phyloP scores from a whole-genome alignment of 2,329 filamentous ascomycete species.

The Alternaria postmessia region DNA sequence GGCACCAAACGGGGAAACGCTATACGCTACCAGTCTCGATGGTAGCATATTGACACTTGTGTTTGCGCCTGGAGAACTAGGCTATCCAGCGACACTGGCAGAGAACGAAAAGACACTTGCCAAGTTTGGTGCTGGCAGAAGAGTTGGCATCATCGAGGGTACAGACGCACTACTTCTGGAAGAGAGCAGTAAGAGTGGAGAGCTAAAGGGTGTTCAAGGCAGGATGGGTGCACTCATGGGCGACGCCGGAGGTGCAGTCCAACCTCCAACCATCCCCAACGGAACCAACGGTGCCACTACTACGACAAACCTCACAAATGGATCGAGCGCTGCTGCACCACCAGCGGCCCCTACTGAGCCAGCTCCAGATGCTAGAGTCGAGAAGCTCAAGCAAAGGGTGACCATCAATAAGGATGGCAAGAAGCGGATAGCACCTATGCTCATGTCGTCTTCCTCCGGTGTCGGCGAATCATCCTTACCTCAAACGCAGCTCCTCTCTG shows the following conservation, averaged over 20 bases:
- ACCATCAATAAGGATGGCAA: slow-evolving; percentile 97
- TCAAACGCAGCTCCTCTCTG: slow-evolving; percentile 84
- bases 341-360: slow-evolving; percentile 33
- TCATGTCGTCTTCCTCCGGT: slow-evolving; percentile 85
- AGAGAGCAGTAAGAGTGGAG: slow-evolving; percentile 89
- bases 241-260: slow-evolving; percentile 62
- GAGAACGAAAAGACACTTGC: slow-evolving; percentile 93
- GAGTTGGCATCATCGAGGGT: slow-evolving; percentile 91
- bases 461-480: slow-evolving; percentile 87
- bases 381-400: slow-evolving; percentile 85
- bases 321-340: slow-evolving; percentile 55
- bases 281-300: slow-evolving; percentile 58
- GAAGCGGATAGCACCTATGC: slow-evolving; percentile 89
- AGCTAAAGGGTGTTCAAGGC: slow-evolving; percentile 87
- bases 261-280: slow-evolving; percentile 64
- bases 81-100: slow-evolving; percentile 82
- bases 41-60: slow-evolving; percentile 83
- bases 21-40: slow-evolving; percentile 88
- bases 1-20: slow-evolving; percentile 87
- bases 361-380: slow-evolving; percentile 64
- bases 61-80: slow-evolving; percentile 87
- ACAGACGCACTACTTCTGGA: slow-evolving; percentile 88
- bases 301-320: slow-evolving; percentile 55
- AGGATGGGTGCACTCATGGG: slow-evolving; percentile 99
- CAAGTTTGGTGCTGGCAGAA: slow-evolving; percentile 88